These are phyloP conservation scores for Eurotiales sp. DNA, from an alignment of 2,329 filamentous ascomycete genomes.

Conservation along the genomic window DNA sequence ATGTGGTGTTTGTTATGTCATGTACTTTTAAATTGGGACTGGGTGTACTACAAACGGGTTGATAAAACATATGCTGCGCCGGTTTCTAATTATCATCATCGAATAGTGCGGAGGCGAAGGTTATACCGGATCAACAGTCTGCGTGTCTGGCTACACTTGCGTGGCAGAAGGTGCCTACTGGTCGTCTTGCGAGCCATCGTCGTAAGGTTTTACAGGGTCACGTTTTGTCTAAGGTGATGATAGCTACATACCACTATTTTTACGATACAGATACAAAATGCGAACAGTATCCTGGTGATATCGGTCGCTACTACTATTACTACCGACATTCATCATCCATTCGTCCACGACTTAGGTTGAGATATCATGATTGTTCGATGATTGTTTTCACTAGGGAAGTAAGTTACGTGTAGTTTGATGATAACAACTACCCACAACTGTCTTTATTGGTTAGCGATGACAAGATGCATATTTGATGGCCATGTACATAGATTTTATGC, in stretches of 20 bases:
- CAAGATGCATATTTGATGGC: too few relatives aligned
- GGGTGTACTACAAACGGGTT: neutral
- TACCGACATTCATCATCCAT: neutral
- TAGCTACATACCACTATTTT: neutral
- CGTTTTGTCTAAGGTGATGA: neutral
- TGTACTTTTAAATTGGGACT: neutral
- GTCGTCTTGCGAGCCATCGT: conserved; percentile 11
- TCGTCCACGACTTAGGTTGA: neutral
- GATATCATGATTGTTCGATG: neutral
- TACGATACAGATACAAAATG: neutral
- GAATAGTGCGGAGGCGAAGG: conserved; percentile 12
- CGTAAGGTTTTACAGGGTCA: neutral
- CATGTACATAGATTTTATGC: too few relatives aligned
- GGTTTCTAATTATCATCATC: conserved; percentile 1
- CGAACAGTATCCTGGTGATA: neutral
- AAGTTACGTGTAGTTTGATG: too few relatives aligned
- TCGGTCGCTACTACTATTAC: neutral
- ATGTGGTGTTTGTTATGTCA: neutral
- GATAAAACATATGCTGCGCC: too few relatives aligned
- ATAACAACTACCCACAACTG: too few relatives aligned
- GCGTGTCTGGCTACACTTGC: conserved; percentile 6
- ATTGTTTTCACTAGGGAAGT: too few relatives aligned
- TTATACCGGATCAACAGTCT: conserved; percentile 13
- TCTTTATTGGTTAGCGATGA: too few relatives aligned
- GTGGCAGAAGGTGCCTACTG: conserved; percentile 9